Base-by-base conservation (phyloP, 2,329 filamentous ascomycete species). In the Chaetothyriales sp. region DNA sequence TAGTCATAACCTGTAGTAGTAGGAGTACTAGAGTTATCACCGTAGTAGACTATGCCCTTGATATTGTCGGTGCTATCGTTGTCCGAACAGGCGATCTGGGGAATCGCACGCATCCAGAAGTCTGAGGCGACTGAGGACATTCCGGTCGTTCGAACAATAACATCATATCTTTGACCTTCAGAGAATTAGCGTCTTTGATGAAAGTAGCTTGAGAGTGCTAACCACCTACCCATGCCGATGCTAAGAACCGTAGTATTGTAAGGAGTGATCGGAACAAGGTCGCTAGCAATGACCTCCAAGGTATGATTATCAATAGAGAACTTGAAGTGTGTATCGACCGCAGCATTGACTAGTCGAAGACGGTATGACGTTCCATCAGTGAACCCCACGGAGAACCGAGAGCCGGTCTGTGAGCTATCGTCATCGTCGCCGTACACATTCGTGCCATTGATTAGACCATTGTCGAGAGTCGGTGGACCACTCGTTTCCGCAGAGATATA, bases 281-380 rank as follows among this genome's bases (percentile, higher is more conserved):
- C 82, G 58, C 77, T 77, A 18, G 80, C 73, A 50, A 85, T 79
- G 51, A 85, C 77, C 0, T 73, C 82, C 65, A 85, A 69, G 18
- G 67, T 76, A 64, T 85, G 81, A 1, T 72, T 73, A 76, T 83
- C 61, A 69, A 82, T 73, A 28, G 63, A 68, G 63, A 71, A 70
- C 46, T 61, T 64, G 51, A 56, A 62, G 44, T 63, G 56, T 6
- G 56, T 64, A 51, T 37, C 63, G 57, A 18, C 69, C 63, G 81
- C 84, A 7, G 87, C 80, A 60, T 89, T 89, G 62, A 86, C 73
- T 58, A 88, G 69, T 22, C 82, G 82, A 60, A 90, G 73, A 15
- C 87, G 69, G 53, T 66, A 70, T 9, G 58, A 60, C n/a, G n/a
- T n/a, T 5, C 72, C 73, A 63, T 75, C 72, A 4, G 71, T 71